These are phyloP conservation scores for Anisodus tanguticus DNA, from an alignment of 257 asterid species.

Conservation along the genomic window DNA sequence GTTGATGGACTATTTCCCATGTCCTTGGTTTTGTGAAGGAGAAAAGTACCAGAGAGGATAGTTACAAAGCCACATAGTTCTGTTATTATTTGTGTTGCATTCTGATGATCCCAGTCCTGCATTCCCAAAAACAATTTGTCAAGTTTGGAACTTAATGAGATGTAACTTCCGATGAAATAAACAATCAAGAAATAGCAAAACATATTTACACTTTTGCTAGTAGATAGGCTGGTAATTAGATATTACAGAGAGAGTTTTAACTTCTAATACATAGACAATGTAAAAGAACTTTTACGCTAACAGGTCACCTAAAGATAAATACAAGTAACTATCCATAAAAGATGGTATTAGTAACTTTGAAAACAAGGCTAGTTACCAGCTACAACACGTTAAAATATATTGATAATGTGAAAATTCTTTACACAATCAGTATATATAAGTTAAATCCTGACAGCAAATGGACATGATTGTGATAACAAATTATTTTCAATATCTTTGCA, in stretches of 20 bases:
- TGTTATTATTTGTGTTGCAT: slow-evolving; percentile 32
- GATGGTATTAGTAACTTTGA: too few species aligned
- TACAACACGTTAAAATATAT: neutral
- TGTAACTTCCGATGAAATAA: slow-evolving; percentile 1
- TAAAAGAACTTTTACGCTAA: neutral
- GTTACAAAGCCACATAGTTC: slow-evolving; percentile 36
- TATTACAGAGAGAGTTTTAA: neutral
- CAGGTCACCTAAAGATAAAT: neutral
- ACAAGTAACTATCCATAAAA: neutral
- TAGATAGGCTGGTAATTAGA: neutral
- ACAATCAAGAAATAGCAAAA: neutral
- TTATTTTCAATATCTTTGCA: neutral
- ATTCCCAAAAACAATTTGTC: neutral
- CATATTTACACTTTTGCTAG: neutral
- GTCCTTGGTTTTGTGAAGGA: slow-evolving; percentile 35
- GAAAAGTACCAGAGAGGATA: slow-evolving; percentile 37
- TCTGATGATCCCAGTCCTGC: slow-evolving; percentile 38
- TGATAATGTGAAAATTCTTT: neutral
- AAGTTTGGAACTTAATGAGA: neutral
- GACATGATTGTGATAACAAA: neutral
- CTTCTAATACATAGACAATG: neutral
- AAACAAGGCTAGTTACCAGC: neutral
- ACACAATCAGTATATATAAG: neutral
- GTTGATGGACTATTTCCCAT: slow-evolving; percentile 36
- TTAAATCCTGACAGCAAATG: neutral